Conservation (phyloP, 148 eudicot genomes). For the Arctostaphylos glauca region DNA sequence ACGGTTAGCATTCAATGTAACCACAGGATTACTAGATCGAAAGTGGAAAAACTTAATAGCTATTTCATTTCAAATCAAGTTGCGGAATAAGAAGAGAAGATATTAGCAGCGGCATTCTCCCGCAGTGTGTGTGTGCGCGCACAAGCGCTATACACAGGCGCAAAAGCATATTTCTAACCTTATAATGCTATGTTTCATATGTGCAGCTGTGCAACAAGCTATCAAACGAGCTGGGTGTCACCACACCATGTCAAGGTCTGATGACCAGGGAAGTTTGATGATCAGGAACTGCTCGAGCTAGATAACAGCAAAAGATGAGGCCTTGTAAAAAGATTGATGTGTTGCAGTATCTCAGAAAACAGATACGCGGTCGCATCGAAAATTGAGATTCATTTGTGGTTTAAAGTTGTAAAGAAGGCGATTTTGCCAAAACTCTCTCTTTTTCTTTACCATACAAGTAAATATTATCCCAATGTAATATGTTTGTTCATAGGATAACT, state of each 20-base stretch:
- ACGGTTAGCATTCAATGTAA: no score
- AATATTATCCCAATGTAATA: not conserved
- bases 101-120: no score
- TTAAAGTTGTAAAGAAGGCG: slow-evolving; percentile 4
- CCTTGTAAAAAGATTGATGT: not conserved
- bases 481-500: not conserved
- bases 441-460: not conserved
- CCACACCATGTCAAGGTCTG: slow-evolving; percentile 50
- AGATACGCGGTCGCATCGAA: not conserved
- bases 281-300: not conserved
- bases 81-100: no score
- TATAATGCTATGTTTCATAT: not conserved
- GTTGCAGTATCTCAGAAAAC: not conserved
- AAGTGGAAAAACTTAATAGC: no score
- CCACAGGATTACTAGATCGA: no score
- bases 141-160: not conserved
- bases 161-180: not conserved
- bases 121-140: not conserved
- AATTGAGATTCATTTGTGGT: slow-evolving; percentile 5
- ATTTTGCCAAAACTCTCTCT: not conserved
- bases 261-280: slow-evolving; percentile 23
- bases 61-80: no score
- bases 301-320: not conserved
- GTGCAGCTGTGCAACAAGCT: slow-evolving; percentile 75
- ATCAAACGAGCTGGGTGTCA: slow-evolving; percentile 60